Base-by-base conservation (phyloP, 129 eudicot genomes). In the Chrysanthemum lavandulifolium region DNA sequence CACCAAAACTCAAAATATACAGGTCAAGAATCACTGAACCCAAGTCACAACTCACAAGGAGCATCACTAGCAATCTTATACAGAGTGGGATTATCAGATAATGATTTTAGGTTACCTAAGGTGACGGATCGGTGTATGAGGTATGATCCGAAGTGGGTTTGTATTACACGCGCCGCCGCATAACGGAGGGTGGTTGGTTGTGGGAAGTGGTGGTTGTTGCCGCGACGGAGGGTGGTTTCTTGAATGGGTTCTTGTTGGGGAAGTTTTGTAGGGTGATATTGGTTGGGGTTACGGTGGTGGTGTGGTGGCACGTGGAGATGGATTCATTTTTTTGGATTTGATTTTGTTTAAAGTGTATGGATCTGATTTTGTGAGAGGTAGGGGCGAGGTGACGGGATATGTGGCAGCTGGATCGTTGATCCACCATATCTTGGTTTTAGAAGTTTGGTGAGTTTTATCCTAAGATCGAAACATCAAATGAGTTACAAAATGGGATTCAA, bases 41-140 rank as follows among this genome's bases (percentile, higher is more conserved):
- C 71, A 94, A 94, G 77, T 86, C 98, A 0, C 71, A 94, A 94
- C 75, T 86, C 98, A 0, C 97, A 94, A 71, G 97, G 98, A n/a
- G 98, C 81, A 1, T 79, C 98, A 0, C 97, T 87, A 78, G 97
- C 97, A 19, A 76, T 94, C 13, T 86, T 94, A 1, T 90, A 94
- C 62, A 96, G 99, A 13, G 99, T 94, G 7, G 99, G 97, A 2
- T 87, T 94, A 23, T 81, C 94, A 1, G 99, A 94, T 55, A 89
- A 83, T 1, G 99, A 94, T 72, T 92, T 81, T 13, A 92, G 91
- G 43, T 87, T 85, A 0, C 94, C 75, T 8, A 92, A 89, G 56
- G 98, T 85, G 10, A 78, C 67, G 65, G 98, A 92, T 92, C 98
- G 87, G 71, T 84, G 89, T 67, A 79, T 82, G 12, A 92, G 88